Percentiles rank a stretch among this genome's conserved stretches.
phyloP scores from a whole-genome alignment of 2,329 filamentous ascomycete species.

The Zymoseptoria brevis region DNA sequence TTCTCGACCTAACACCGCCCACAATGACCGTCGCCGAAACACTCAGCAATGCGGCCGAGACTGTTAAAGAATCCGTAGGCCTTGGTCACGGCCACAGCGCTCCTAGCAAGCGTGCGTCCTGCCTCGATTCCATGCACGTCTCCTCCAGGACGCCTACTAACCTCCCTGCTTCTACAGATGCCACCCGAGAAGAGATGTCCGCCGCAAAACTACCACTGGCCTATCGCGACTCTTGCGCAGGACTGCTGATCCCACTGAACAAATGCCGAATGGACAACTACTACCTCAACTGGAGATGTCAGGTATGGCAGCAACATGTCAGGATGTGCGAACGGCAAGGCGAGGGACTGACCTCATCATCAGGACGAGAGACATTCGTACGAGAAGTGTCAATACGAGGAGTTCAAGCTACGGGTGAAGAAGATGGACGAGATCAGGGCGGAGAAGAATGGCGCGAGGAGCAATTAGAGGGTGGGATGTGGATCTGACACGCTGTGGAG shows the following conservation, averaged over 20 bases:
- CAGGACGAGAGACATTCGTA: constrained; percentile 95
- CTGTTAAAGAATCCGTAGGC: constrained; percentile 42
- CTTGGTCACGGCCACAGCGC: constrained; percentile 33
- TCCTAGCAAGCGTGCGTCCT: constrained; percentile 25
- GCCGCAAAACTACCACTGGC: constrained; percentile 77
- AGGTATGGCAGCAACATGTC: constrained; percentile 49
- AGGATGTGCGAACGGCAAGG: neutral
- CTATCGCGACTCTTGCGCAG: constrained; percentile 93
- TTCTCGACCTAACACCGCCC: constrained; percentile 1
- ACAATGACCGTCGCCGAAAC: constrained; percentile 33
- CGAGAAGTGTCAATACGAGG: constrained; percentile 98
- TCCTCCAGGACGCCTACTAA: neutral
- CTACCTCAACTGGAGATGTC: constrained; percentile 96
- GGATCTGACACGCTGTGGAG: neutral
- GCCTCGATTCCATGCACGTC: neutral
- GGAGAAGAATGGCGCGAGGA: constrained; percentile 73
- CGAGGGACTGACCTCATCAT: neutral
- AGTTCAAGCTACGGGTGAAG: constrained; percentile 96
- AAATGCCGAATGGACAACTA: constrained; percentile 85
- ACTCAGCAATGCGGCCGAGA: constrained; percentile 14
- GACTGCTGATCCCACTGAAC: constrained; percentile 91
- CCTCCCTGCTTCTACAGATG: constrained; percentile 43
- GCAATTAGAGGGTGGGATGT: constrained; percentile 56
- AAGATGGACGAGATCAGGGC: constrained; percentile 97
- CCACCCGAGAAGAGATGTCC: constrained; percentile 87